phyloP scores from a whole-genome alignment of 2,329 filamentous ascomycete species.

The Xylaria arbuscula region DNA sequence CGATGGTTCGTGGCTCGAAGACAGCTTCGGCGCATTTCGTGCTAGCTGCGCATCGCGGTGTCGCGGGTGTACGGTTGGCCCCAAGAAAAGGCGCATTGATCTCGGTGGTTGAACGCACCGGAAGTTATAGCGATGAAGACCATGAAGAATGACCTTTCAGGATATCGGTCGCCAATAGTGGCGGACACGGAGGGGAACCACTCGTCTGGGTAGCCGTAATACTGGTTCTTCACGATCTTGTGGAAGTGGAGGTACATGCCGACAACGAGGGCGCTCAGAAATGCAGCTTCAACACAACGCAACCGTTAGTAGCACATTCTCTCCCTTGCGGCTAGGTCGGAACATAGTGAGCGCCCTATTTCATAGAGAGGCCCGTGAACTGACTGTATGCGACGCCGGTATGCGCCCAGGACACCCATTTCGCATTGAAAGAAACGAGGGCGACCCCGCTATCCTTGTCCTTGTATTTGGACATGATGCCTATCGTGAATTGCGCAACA shows the following conservation, averaged over 20 bases:
- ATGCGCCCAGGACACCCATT: constrained; percentile 91
- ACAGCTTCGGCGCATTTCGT: not conserved
- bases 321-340: not conserved
- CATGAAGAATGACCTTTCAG: constrained; percentile 96
- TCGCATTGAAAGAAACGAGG: constrained; percentile 77
- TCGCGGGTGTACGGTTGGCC: not conserved
- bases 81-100: not conserved
- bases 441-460: constrained; percentile 70
- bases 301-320: constrained; percentile 16
- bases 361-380: constrained; percentile 46
- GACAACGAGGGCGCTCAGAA: constrained; percentile 85
- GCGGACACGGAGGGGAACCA: constrained; percentile 97
- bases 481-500: constrained; percentile 21
- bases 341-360: not conserved
- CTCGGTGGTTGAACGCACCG: constrained; percentile 61
- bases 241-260: constrained; percentile 87
- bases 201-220: constrained; percentile 92
- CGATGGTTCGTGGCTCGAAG: not conserved
- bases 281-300: constrained; percentile 69
- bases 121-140: constrained; percentile 97
- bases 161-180: constrained; percentile 96
- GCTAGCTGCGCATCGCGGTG: not conserved
- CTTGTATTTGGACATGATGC: constrained; percentile 61
- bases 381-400: constrained; percentile 84
- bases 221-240: constrained; percentile 98